phyloP scores from a whole-genome alignment of 148 eudicot genomes.

The Simmondsia chinensis region DNA sequence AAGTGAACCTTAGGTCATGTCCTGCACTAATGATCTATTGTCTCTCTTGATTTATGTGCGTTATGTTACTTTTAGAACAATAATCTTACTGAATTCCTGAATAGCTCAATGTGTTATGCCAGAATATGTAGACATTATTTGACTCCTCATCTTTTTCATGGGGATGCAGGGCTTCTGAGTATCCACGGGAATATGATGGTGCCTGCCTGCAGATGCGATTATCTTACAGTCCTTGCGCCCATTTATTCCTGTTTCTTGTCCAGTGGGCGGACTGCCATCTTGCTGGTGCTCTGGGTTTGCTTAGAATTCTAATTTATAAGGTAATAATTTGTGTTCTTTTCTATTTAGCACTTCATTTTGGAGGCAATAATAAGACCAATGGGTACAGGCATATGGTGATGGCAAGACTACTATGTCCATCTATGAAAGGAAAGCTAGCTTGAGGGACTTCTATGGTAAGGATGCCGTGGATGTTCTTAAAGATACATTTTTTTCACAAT shows the following conservation, averaged over 20 bases:
- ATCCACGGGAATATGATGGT: slow-evolving; percentile 57
- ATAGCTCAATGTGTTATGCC: too few species aligned
- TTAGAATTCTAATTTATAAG: slow-evolving; percentile 69
- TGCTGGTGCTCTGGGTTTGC: slow-evolving; percentile 84
- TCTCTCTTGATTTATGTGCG: too few species aligned
- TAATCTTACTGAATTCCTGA: too few species aligned
- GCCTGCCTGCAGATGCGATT: slow-evolving; percentile 87
- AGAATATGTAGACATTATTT: too few species aligned
- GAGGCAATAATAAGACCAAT: too few species aligned
- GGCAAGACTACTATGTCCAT: slow-evolving; percentile 67
- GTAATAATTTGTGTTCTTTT: slow-evolving; percentile 12
- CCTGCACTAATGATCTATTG: too few species aligned
- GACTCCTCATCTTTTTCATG: too few species aligned
- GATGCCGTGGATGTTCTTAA: too few species aligned
- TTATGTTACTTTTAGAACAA: too few species aligned
- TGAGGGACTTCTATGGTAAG: slow-evolving; percentile 78
- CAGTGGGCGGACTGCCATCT: slow-evolving; percentile 86
- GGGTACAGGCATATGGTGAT: slow-evolving; percentile 65
- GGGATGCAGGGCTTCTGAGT: slow-evolving; percentile 88
- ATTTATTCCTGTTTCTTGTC: slow-evolving; percentile 61
- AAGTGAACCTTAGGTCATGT: too few species aligned
- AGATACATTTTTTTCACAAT: too few species aligned
- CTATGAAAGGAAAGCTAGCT: slow-evolving; percentile 73
- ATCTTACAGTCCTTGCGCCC: slow-evolving; percentile 73
- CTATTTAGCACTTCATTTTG: too few species aligned